Conservation (phyloP, 2,329 filamentous ascomycete species). For the Fusarium oligoseptatum region DNA sequence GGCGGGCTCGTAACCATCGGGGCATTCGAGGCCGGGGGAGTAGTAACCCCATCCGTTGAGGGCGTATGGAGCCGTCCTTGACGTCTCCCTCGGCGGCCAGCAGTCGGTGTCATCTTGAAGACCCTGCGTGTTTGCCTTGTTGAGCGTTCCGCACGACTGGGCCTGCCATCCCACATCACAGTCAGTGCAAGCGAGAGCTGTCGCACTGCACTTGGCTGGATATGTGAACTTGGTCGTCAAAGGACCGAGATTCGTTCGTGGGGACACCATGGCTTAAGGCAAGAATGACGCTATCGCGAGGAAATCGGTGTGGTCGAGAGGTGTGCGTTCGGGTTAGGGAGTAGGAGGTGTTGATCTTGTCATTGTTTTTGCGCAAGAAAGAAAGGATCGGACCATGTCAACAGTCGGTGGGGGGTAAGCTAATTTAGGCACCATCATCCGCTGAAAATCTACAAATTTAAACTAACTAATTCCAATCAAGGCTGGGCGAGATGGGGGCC, state of each 20-base stretch:
- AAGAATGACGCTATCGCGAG: background rate
- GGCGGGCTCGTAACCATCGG: slow-evolving; percentile 48
- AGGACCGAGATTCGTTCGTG: slow-evolving; percentile 41
- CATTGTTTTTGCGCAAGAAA: background rate
- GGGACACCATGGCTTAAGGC: background rate
- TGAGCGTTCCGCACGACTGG: slow-evolving; percentile 38
- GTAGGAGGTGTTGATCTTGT: background rate
- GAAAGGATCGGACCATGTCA: background rate
- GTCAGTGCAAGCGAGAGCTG: slow-evolving; percentile 33
- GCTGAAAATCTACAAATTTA: background rate
- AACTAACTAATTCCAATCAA: background rate
- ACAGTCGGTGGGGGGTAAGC: background rate
- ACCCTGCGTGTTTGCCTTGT: slow-evolving; percentile 19
- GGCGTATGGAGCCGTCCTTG: slow-evolving; percentile 24
- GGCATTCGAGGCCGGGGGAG: slow-evolving; percentile 52
- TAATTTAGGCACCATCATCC: background rate
- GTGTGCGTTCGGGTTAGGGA: background rate
- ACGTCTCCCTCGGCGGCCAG: slow-evolving; percentile 45
- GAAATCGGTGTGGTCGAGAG: background rate
- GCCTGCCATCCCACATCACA: slow-evolving; percentile 44
- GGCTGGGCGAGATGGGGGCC: background rate
- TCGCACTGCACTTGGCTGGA: slow-evolving; percentile 36
- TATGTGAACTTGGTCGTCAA: slow-evolving; percentile 43
- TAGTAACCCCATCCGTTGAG: slow-evolving; percentile 53
- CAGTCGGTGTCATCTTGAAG: slow-evolving; percentile 46